Base-by-base conservation (phyloP, 78 protist genomes). In the Dictyostelium intermedium region DNA sequence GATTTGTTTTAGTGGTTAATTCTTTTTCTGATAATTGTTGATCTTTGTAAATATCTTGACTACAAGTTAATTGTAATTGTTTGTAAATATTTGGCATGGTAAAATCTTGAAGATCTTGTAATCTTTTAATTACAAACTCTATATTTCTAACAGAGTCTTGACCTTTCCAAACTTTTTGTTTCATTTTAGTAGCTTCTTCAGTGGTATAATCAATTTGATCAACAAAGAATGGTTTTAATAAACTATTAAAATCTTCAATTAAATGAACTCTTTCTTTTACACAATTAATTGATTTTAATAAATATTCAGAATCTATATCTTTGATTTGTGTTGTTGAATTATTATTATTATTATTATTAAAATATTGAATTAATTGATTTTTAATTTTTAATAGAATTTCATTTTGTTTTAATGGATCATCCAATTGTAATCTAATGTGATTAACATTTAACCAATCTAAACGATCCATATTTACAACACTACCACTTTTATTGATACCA, bases 391-490 rank as follows among this genome's bases (percentile, higher is more conserved):
- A n/a, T 39, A 45, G 32, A 41, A 80, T n/a, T 39, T 16, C 18
- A n/a, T 25, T 16, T 56, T 73, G 10, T 47, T 30, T 76, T 45
- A 37, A 18, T 70, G 66, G 41, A 9, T 83, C 79, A n/a, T 61
- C 47, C 5, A 92, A 39, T 37, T 43, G 72, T 45, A 53, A 41
- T 78, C 96, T 92, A 80, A 92, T 86, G 78, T 92, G 96, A 39
- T 78, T 50, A 8, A 86, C 96, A 82, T 92, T 92, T 6, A 94
- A 63, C 93, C 93, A 94, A 79, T 82, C 87, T 32, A 94, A 70
- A 87, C 83, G 81, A 2, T 94, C 93, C 34, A 87, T n/a, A 80
- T 78, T 56, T 10, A 94, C 96, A 60, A 94, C 93, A 80, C 95
- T 81, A 30, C 95, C 91, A 80, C 92, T 27, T 30, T 74, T 82